Percentiles rank a stretch among this genome's conserved stretches.
These are phyloP conservation scores for Clonostachys rosea DNA, from an alignment of 2,329 filamentous ascomycete species.

Conservation along the genomic window DNA sequence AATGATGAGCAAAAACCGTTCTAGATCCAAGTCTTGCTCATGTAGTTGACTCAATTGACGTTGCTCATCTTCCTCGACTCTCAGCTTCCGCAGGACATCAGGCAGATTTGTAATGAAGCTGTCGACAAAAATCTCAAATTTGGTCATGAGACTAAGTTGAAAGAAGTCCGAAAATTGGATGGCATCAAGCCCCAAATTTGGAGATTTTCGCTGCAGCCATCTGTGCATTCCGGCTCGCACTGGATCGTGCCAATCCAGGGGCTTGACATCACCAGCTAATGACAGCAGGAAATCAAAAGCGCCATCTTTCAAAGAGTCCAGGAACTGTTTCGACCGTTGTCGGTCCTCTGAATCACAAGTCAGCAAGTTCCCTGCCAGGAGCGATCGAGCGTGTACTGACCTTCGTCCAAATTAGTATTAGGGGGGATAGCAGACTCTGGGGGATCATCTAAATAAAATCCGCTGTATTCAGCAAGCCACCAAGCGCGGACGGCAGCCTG, in stretches of 20 bases:
- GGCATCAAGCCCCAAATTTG: constrained; percentile 62
- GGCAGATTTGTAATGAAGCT: constrained; percentile 94
- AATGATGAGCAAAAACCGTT: constrained; percentile 88
- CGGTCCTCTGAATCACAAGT: constrained; percentile 53
- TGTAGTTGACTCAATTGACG: constrained; percentile 61
- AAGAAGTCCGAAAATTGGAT: constrained; percentile 69
- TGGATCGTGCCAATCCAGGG: constrained; percentile 82
- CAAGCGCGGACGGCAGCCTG: constrained; percentile 75
- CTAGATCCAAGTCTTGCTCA: constrained; percentile 69
- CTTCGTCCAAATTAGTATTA: constrained; percentile 59
- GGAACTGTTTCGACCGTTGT: constrained; percentile 67
- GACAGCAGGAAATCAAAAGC: constrained; percentile 90
- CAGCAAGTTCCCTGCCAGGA: constrained; percentile 5
- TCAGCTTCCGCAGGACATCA: constrained; percentile 80
- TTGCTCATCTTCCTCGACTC: constrained; percentile 86
- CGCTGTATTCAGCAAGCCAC: constrained; percentile 93
- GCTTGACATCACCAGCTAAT: constrained; percentile 74
- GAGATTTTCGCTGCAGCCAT: constrained; percentile 78
- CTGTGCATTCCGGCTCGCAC: constrained; percentile 77
- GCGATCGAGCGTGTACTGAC: constrained; percentile 19
- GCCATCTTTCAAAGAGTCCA: constrained; percentile 77
- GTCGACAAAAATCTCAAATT: constrained; percentile 83
- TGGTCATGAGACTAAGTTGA: constrained; percentile 67
- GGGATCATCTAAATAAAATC: constrained; percentile 76
- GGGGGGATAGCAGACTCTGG: constrained; percentile 50